Percentiles rank a stretch among this genome's conserved stretches.
Evolutionary conservation across 768 basidiomycete species (phyloP).

Genomic region (Daedaleopsis nitida): DNA sequence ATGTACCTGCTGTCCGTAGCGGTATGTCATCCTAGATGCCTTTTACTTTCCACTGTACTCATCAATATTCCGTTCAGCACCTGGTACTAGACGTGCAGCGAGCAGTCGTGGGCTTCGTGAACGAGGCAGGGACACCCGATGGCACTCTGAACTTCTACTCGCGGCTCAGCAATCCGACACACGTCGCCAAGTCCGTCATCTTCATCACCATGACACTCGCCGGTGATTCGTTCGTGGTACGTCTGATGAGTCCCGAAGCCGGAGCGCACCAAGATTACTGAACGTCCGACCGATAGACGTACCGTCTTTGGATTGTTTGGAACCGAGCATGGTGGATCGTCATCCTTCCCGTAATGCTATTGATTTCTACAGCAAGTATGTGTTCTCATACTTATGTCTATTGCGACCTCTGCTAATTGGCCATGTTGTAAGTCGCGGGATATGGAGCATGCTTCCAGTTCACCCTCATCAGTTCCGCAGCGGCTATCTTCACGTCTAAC

Average conservation of each 20-base stretch:
- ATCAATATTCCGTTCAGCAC: background rate
- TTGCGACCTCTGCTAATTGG: background rate
- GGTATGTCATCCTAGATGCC: background rate
- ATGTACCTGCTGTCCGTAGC: conserved; percentile 3
- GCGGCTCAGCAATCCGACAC: conserved; percentile 5
- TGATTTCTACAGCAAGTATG: conserved; percentile 7
- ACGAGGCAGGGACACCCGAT: background rate
- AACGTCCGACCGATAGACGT: conserved; percentile 3
- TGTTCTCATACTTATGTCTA: background rate
- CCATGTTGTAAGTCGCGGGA: background rate
- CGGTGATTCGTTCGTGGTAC: conserved; percentile 12
- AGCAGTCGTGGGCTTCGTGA: conserved; percentile 9
- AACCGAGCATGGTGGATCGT: conserved; percentile 1
- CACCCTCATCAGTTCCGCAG: background rate
- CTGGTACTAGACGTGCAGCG: conserved; percentile 2
- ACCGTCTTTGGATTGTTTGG: conserved; percentile 16
- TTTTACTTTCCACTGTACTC: background rate
- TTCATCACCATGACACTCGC: conserved; percentile 14
- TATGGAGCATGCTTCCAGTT: background rate
- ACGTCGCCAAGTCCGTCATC: conserved; percentile 8
- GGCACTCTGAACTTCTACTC: conserved; percentile 3
- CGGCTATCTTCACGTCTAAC: conserved; percentile 2
- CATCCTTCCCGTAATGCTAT: conserved; percentile 7
- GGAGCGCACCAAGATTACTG: too few species aligned
- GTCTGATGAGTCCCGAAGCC: background rate